Conservation (phyloP, 2,329 filamentous ascomycete genomes). For the Paraphoma chrysanthemicola region DNA sequence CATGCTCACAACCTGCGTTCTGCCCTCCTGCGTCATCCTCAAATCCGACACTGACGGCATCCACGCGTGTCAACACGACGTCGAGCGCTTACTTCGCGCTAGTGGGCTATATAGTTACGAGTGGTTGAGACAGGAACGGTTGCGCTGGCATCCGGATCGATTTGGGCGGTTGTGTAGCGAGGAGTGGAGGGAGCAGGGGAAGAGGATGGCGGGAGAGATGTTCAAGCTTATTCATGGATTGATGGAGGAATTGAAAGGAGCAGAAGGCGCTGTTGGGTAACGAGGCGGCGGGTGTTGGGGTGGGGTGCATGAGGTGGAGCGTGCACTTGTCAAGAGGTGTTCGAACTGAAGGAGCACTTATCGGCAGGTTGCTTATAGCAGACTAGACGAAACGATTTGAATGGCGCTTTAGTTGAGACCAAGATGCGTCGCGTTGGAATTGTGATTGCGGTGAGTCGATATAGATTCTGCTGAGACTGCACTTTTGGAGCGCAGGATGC, state of each 20-base stretch:
- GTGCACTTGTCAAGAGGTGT: too few species aligned
- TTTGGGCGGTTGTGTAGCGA: slow-evolving; percentile 44
- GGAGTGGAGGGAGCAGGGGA: slow-evolving; percentile 38
- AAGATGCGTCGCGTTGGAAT: too few species aligned
- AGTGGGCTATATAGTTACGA: slow-evolving; percentile 45
- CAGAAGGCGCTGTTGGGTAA: too few species aligned
- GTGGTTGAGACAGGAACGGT: slow-evolving; percentile 43
- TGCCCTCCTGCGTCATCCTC: slow-evolving; percentile 26
- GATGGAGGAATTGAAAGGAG: slow-evolving; percentile 30
- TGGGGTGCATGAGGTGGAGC: not conserved
- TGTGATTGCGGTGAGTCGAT: too few species aligned
- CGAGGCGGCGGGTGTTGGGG: too few species aligned
- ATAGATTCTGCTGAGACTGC: too few species aligned
- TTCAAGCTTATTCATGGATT: slow-evolving; percentile 44
- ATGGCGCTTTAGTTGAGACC: too few species aligned
- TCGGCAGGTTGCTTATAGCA: too few species aligned
- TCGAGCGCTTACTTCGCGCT: slow-evolving; percentile 38
- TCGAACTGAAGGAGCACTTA: too few species aligned
- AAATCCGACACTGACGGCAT: slow-evolving; percentile 34
- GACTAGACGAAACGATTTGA: too few species aligned
- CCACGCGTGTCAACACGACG: slow-evolving; percentile 44
- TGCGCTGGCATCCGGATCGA: slow-evolving; percentile 47
- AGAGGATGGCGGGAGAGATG: slow-evolving; percentile 44
- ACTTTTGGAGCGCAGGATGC: too few species aligned
- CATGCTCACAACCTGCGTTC: slow-evolving; percentile 26